These are phyloP conservation scores for Setaria viridis DNA, from an alignment of 202 grass and related monocot species.

Conservation along the genomic window DNA sequence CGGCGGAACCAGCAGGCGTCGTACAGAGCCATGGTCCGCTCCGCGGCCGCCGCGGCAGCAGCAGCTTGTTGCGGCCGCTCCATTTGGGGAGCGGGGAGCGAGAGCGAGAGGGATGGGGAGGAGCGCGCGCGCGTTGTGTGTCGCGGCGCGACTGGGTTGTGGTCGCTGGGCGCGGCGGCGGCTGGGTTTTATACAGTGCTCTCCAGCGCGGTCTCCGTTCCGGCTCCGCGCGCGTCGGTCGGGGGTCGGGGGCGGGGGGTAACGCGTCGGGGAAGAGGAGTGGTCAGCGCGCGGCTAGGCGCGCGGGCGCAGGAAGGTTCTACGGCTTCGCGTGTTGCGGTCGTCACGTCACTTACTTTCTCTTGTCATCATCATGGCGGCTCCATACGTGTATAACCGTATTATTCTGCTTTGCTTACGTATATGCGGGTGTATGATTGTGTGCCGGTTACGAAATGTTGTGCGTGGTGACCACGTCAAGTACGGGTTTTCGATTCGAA, in stretches of 20 bases:
- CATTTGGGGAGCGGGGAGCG: not conserved
- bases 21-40: constrained; percentile 51
- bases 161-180: constrained; percentile 25
- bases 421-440: not conserved
- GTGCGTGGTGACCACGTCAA: not conserved
- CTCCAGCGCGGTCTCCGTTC: not conserved
- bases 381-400: not conserved
- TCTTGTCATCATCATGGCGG: not conserved
- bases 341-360: not conserved
- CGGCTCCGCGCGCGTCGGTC: constrained; percentile 21
- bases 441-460: not conserved
- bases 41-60: not conserved
- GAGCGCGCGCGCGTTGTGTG: not conserved
- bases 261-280: not conserved
- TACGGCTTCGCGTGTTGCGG: not conserved
- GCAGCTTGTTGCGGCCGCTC: not conserved
- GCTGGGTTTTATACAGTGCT: constrained; percentile 27
- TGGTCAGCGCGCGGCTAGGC: not conserved
- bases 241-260: not conserved
- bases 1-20: constrained; percentile 73
- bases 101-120: not conserved
- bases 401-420: not conserved
- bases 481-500: too few species aligned
- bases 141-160: not conserved
- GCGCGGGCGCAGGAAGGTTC: constrained; percentile 10